Conservation (phyloP, 768 basidiomycete genomes). For the Russula earlei region DNA sequence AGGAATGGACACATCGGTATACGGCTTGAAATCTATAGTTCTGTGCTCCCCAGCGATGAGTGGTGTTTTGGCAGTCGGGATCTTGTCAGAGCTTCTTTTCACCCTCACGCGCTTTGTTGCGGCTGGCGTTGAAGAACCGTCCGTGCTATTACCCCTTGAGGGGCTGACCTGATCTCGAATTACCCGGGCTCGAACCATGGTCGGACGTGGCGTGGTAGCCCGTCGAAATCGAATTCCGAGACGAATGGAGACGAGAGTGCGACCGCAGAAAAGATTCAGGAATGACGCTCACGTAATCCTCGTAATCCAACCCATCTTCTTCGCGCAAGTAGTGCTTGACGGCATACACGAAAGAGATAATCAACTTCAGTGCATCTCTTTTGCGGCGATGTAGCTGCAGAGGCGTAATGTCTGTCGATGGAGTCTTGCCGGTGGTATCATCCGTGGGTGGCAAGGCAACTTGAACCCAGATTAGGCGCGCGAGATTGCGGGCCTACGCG, state of each 20-base stretch:
- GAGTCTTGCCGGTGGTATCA: conserved; percentile 45
- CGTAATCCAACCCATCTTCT: conserved; percentile 64
- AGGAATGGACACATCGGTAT: conserved; percentile 44
- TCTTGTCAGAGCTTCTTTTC: conserved; percentile 58
- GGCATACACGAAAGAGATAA: conserved; percentile 62
- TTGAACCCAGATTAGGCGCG: conserved; percentile 73
- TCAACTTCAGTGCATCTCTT: conserved; percentile 57
- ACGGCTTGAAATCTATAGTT: conserved; percentile 51
- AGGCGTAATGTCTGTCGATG: conserved; percentile 36
- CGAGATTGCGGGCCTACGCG: conserved; percentile 54
- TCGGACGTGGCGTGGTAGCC: conserved; percentile 29
- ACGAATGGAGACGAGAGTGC: conserved; percentile 22
- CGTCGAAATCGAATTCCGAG: conserved; percentile 24
- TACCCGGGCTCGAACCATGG: conserved; percentile 16
- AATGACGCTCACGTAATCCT: conserved; percentile 58
- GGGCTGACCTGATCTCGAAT: conserved; percentile 11
- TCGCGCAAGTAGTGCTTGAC: conserved; percentile 77
- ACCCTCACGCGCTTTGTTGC: conserved; percentile 52
- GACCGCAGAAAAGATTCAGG: conserved; percentile 48
- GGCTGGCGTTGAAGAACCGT: background rate
- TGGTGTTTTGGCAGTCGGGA: conserved; percentile 45
- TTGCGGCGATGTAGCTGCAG: conserved; percentile 56
- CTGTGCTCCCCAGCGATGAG: conserved; percentile 47
- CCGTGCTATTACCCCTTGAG: conserved; percentile 2
- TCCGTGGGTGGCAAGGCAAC: conserved; percentile 55